These are phyloP conservation scores for Neurospora sp. DNA, from an alignment of 495 filamentous ascomycete genomes.

Conservation along the genomic window DNA sequence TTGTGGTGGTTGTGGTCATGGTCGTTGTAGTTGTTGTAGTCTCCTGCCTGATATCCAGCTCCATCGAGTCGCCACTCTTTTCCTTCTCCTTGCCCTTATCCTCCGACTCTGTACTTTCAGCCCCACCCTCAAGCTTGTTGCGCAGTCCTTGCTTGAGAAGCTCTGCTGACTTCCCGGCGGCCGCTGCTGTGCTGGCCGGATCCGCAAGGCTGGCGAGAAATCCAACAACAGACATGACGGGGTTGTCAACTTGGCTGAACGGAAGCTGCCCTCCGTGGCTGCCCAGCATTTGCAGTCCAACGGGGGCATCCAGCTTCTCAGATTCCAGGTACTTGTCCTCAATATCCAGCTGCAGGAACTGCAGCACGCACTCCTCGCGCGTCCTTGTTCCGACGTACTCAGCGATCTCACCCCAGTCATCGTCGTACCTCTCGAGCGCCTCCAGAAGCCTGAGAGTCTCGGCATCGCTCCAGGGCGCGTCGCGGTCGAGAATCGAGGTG, in stretches of 20 bases:
- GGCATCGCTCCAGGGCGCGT: constrained; percentile 81
- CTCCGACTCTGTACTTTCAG: constrained; percentile 30
- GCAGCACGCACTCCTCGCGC: constrained; percentile 91
- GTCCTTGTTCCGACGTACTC: constrained; percentile 85
- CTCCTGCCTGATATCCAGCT: constrained; percentile 39
- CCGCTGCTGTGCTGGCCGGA: constrained; percentile 77
- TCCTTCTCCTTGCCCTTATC: constrained; percentile 46
- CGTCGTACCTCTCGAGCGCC: constrained; percentile 81
- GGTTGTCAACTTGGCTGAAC: constrained; percentile 84
- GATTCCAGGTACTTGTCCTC: constrained; percentile 83
- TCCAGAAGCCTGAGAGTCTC: constrained; percentile 81
- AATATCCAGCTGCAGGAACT: constrained; percentile 87
- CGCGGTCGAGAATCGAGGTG: constrained; percentile 60
- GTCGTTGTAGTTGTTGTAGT: constrained; percentile 28
- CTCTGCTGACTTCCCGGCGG: constrained; percentile 73
- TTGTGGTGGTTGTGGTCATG: constrained; percentile 33
- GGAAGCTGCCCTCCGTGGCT: constrained; percentile 64
- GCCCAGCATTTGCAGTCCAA: constrained; percentile 51
- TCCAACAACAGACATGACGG: constrained; percentile 86
- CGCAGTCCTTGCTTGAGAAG: constrained; percentile 69
- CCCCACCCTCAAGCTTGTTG: constrained; percentile 60
- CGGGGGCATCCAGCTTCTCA: constrained; percentile 48
- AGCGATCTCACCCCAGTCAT: constrained; percentile 88
- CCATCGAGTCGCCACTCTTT: constrained; percentile 40
- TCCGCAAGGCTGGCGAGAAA: constrained; percentile 86